These are phyloP conservation scores for Alternaria sp. DNA, from an alignment of 2,329 filamentous ascomycete genomes.

Conservation along the genomic window DNA sequence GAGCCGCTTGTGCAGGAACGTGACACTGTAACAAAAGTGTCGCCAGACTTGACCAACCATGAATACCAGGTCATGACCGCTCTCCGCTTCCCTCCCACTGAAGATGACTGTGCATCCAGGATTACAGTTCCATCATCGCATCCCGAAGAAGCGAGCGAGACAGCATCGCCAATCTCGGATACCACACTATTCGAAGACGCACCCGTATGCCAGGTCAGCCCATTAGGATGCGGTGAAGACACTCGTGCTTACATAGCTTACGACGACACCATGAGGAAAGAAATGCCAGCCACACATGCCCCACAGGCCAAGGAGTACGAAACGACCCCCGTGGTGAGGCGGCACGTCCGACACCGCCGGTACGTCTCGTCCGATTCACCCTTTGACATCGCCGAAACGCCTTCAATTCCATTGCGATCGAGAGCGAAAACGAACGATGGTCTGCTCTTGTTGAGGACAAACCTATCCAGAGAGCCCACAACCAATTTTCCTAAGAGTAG, in stretches of 20 bases:
- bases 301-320: neutral
- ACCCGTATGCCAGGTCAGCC: neutral
- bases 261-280: neutral
- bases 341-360: slow-evolving; percentile 2
- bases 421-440: slow-evolving; percentile 21
- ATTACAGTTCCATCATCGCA: neutral
- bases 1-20: neutral
- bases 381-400: neutral
- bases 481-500: neutral
- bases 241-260: neutral
- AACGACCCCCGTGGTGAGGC: slow-evolving; percentile 2
- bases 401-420: slow-evolving; percentile 8
- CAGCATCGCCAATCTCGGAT: slow-evolving; percentile 20
- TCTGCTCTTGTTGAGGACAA: slow-evolving; percentile 22
- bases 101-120: neutral
- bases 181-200: slow-evolving; percentile 20
- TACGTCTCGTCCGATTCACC: slow-evolving; percentile 1
- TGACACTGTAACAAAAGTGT: neutral
- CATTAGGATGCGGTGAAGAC: neutral
- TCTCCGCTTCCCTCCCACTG: slow-evolving; percentile 8
- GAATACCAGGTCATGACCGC: neutral
- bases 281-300: neutral
- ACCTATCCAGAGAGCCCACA: neutral
- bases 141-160: neutral
- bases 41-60: neutral